A percentile compares a stretch with the other conserved stretches of the same genome.
Conservation (phyloP, 2,329 filamentous ascomycete genomes). For the Pyrenophora tritici-repentis region DNA sequence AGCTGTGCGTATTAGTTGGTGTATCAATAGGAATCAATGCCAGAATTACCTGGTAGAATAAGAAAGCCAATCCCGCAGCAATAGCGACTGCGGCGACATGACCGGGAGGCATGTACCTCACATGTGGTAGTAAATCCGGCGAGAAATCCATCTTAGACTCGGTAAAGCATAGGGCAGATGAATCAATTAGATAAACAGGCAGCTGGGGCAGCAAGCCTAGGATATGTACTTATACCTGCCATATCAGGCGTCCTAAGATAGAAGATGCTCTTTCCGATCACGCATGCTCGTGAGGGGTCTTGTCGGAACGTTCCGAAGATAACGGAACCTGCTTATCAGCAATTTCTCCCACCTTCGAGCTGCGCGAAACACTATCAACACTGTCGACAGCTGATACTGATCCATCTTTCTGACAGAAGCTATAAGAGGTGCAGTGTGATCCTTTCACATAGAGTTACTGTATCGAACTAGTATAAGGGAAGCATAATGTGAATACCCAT, state of each 20-base stretch:
- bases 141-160: conserved; percentile 4
- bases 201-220: not conserved
- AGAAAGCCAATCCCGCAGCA: not conserved
- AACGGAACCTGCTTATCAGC: conserved; percentile 16
- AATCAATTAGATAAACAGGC: not conserved
- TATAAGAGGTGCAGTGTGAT: not conserved
- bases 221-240: not conserved
- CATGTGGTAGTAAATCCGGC: conserved; percentile 2
- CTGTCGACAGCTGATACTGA: not conserved
- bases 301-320: conserved; percentile 18
- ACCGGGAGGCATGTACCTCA: conserved; percentile 1
- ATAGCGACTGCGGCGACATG: not conserved
- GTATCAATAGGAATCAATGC: no score
- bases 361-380: not conserved
- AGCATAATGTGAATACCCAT: not conserved
- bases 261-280: not conserved
- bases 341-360: conserved; percentile 7
- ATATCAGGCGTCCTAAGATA: not conserved
- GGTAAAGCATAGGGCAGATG: no score
- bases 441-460: not conserved
- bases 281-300: conserved; percentile 18
- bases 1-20: conserved; percentile 2
- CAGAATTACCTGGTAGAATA: conserved; percentile 7
- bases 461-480: not conserved
- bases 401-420: not conserved